These are phyloP conservation scores for Fusarium heterosporum DNA, from an alignment of 2,329 filamentous ascomycete genomes.

Conservation along the genomic window DNA sequence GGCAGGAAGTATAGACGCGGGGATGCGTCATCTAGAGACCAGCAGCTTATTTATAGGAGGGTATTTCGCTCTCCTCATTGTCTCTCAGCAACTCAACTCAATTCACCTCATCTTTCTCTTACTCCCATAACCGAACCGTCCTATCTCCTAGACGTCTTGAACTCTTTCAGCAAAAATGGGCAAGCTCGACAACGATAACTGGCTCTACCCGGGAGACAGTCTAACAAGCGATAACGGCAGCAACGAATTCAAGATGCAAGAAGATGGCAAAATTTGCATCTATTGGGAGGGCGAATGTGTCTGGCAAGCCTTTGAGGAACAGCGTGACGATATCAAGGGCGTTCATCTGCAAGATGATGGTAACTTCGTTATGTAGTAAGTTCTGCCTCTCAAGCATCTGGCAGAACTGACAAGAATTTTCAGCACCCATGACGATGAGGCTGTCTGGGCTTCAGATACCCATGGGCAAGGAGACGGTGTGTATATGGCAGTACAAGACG, in stretches of 20 bases:
- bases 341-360: slow-evolving; percentile 49
- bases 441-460: slow-evolving; percentile 48
- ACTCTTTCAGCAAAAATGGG: slow-evolving; percentile 25
- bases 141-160: too few species aligned
- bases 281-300: slow-evolving; percentile 48
- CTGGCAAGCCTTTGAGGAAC: slow-evolving; percentile 48
- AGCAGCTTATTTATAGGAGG: not conserved
- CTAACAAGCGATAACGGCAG: slow-evolving; percentile 49
- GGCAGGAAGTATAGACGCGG: not conserved
- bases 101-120: not conserved
- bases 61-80: fast-evolving
- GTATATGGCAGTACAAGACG: slow-evolving; percentile 49
- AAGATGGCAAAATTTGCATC: slow-evolving; percentile 49
- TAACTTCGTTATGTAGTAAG: slow-evolving; percentile 51
- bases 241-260: slow-evolving; percentile 50
- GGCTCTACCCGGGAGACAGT: slow-evolving; percentile 47
- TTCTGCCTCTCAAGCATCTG: not conserved
- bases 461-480: slow-evolving; percentile 31
- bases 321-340: slow-evolving; percentile 47
- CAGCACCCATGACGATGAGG: slow-evolving; percentile 33
- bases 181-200: slow-evolving; percentile 49
- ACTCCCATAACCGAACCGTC: too few species aligned
- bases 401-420: not conserved
- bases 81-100: not conserved
- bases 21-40: not conserved